Conservation (phyloP, 306 rosid species). For the Potentilla sterilis region DNA sequence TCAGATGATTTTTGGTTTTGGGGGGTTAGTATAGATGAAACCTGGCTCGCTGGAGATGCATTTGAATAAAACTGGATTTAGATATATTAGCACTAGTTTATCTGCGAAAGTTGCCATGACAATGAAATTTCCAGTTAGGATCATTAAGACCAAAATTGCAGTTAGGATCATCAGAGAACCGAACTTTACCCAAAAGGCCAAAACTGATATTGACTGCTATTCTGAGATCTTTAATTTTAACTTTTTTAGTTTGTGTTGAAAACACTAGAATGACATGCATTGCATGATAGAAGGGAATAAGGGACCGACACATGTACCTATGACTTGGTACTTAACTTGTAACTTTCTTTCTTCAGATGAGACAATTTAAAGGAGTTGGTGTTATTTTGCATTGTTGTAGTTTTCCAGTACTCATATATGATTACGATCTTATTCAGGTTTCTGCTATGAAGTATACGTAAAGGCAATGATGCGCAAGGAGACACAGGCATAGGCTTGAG, state of each 20-base stretch:
- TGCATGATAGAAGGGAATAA: not conserved
- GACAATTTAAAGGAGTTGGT: not conserved
- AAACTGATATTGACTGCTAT: not conserved
- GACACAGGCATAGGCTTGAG: constrained; percentile 27
- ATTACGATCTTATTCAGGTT: constrained; percentile 48
- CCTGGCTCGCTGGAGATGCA: not conserved
- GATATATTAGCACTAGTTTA: not conserved
- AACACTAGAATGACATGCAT: not conserved
- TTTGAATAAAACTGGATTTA: not conserved
- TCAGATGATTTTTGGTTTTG: too few species aligned
- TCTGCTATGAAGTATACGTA: constrained; percentile 76
- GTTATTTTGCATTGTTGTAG: not conserved
- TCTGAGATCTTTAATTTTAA: not conserved
- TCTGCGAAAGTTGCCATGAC: not conserved
- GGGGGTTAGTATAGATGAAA: not conserved
- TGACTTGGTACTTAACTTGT: not conserved
- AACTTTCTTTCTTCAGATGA: not conserved
- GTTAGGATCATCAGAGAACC: not conserved
- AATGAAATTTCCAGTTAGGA: not conserved
- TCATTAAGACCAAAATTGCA: too few species aligned
- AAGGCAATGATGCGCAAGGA: constrained; percentile 54
- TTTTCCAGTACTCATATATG: constrained; percentile 22
- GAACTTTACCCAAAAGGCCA: not conserved
- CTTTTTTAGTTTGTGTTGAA: not conserved
- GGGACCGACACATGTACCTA: not conserved